Percentiles rank a stretch among this genome's conserved stretches.
Evolutionary conservation across 2,329 filamentous ascomycete genomes (phyloP).

Genomic region (Talaromyces verruculosus): DNA sequence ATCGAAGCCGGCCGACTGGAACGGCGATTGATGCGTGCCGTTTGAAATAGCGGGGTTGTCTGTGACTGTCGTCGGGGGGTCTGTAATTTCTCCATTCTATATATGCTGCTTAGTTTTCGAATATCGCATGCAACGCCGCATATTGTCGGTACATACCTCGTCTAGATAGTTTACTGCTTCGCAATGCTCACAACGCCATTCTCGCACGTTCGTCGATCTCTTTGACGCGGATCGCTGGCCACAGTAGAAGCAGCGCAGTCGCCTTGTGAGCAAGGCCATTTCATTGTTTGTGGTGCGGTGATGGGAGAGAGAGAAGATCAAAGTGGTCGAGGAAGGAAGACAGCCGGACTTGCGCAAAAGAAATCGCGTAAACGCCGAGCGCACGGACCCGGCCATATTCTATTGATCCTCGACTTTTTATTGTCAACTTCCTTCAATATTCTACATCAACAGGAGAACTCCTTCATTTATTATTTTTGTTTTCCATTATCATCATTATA

Average conservation of each 20-base stretch:
- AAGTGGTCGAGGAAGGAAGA: constrained; percentile 8
- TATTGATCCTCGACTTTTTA: background rate
- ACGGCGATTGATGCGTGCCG: constrained; percentile 48
- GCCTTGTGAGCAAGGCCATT: constrained; percentile 47
- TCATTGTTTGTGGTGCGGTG: constrained; percentile 25
- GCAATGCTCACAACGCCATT: constrained; percentile 75
- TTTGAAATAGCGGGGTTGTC: constrained; percentile 33
- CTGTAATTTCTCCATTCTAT: constrained; percentile 83
- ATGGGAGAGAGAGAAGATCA: background rate
- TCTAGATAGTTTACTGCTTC: constrained; percentile 88
- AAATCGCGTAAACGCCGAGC: constrained; percentile 18
- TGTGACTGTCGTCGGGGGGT: constrained; percentile 70
- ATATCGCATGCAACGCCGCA: background rate
- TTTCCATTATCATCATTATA: background rate
- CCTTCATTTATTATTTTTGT: background rate
- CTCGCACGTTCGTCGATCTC: constrained; percentile 58
- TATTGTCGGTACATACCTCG: constrained; percentile 57
- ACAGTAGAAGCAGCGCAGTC: constrained; percentile 80
- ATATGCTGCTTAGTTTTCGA: constrained; percentile 1
- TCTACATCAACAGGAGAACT: background rate
- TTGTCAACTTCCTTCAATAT: background rate
- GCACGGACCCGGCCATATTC: constrained; percentile 17
- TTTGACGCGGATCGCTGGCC: constrained; percentile 63
- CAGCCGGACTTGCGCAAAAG: constrained; percentile 1
- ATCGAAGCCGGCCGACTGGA: constrained; percentile 33